phyloP scores from a whole-genome alignment of 371 early-diverging fungal species.

The Mucor indicus region DNA sequence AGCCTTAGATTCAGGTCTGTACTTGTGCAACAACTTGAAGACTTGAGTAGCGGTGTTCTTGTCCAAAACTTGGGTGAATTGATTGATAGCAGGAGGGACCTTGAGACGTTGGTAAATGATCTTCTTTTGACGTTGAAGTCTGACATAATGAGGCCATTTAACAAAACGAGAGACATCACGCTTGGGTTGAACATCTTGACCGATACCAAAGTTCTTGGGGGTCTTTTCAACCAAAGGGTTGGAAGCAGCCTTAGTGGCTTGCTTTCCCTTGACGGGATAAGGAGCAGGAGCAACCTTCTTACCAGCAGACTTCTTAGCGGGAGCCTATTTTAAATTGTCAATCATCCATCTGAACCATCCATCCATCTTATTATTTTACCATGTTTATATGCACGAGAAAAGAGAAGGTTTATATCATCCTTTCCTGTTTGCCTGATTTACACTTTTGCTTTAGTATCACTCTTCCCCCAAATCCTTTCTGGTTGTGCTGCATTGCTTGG shows the following conservation, averaged over 20 bases:
- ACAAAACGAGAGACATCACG: constrained; percentile 95
- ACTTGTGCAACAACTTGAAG: constrained; percentile 97
- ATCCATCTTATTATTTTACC: too few relatives aligned
- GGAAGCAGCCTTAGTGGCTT: constrained; percentile 64
- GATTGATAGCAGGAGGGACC: constrained; percentile 99
- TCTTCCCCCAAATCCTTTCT: too few relatives aligned
- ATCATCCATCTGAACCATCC: too few relatives aligned
- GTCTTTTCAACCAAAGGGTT: constrained; percentile 94
- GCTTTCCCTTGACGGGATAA: constrained; percentile 71
- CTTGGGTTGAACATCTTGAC: constrained; percentile 91
- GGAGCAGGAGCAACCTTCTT: constrained; percentile 96
- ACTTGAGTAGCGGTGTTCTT: constrained; percentile 96
- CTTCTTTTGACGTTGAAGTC: constrained; percentile 95
- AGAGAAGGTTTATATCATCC: too few relatives aligned
- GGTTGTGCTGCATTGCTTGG: too few relatives aligned
- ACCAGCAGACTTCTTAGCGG: constrained; percentile 60
- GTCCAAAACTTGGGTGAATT: constrained; percentile 97
- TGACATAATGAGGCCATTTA: constrained; percentile 97
- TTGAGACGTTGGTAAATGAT: constrained; percentile 97
- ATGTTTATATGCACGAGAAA: too few relatives aligned
- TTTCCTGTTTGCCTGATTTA: too few relatives aligned
- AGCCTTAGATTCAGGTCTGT: constrained; percentile 96
- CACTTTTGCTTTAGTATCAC: too few relatives aligned
- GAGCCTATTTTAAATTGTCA: too few relatives aligned
- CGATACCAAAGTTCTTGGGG: constrained; percentile 92